Evolutionary conservation across 1,284 basidiomycete genomes (phyloP), one percentile per base, ranked within the genome.

Genomic region (Fomitopsis palustris): DNA sequence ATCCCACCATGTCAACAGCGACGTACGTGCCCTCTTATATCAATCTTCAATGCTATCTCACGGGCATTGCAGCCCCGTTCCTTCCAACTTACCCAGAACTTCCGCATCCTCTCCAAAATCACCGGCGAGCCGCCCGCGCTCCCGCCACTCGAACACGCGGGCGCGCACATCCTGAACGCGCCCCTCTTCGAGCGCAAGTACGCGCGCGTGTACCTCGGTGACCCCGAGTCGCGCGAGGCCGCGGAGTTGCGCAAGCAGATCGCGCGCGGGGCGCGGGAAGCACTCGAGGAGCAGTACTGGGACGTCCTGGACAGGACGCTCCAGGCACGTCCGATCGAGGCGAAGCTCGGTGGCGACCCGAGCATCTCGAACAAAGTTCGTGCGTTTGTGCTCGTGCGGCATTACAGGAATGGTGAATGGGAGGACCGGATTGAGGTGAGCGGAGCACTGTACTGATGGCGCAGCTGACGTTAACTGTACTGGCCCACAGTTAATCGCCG

Each of bases 341-440:
- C 96, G 1, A 82, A 86, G 52, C 81, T 98, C 3, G 97, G 97
- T 29, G 96, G 96, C 33, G 89, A 95, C 58, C 97, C 96, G 0
- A 93, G 92, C 57, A 81, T 95, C 14, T 81, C 87, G 21, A 97
- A 98, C 78, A 95, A 92, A 72, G 87, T 98, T 37, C 81, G 93
- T 27, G 94, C 93, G 1, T 97, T 92, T 72, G 78, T 95, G 29
- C 79, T 90, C 38, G 85, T 96, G 52, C 80, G 85, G 62, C 93
- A 90, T 74, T 92, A 92, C 68, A 85, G 86, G 65, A 87, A 87
- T 61, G 90, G 90, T 37, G 87, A 90, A 65, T 95, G 95, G 90
- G 86, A 89, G 56, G 90, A 91, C 63, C 81, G 86, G 57, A 87
- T 95, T 59, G 93, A 97, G 82, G 91, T 92, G 35, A 29, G 81